Evolutionary conservation across 148 eudicot genomes (phyloP), one percentile per base, ranked within the genome.

Genomic region (Gaultheria prostrata): DNA sequence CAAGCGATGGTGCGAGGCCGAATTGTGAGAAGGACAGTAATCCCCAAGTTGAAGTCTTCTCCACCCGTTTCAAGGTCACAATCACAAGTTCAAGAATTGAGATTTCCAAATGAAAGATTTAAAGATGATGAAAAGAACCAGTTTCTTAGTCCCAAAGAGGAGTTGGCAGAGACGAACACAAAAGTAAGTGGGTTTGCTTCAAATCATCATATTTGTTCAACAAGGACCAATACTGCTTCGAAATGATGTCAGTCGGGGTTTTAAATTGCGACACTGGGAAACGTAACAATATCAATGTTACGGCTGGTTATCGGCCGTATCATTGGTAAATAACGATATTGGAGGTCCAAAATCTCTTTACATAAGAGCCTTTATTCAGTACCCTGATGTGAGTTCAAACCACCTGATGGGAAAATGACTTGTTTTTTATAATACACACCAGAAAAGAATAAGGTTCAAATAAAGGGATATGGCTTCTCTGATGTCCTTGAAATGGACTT

Each of bases 1-100:
- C 94, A 92, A 85, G 94, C 94, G 4, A 82, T 90, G 84, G 94
- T 85, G 54, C 85, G 94, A 84, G 94, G 94, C 13, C 79, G 88
- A 70, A 91, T 90, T 0, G 93, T 89, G 49, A 88, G 94, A 48
- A 92, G 89, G 75, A 83, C 69, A 81, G 70, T 87, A 56, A 77
- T 85, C 63, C 76, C 84, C 87, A 65, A 72, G 83, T 69, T 87
- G 79, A 85, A 89, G 86, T 84, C 79, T 73, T 83, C 82, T 2
- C 83, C 78, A 45, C 81, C 82, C 26, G 6, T 73, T n/a, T 39
- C 78, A 32, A 45, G 28, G 54, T 8, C 63, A 20, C 81, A 74
- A 28, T 71, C 83, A 32, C 81, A 74, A n/a, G 51, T 67, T 51
- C 84, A 45, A n/a, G 76, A 76, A 45, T n/a, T 51, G 59, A 86